These are phyloP conservation scores for Syzygium oleosum DNA, from an alignment of 345 rosid species.

Conservation along the genomic window DNA sequence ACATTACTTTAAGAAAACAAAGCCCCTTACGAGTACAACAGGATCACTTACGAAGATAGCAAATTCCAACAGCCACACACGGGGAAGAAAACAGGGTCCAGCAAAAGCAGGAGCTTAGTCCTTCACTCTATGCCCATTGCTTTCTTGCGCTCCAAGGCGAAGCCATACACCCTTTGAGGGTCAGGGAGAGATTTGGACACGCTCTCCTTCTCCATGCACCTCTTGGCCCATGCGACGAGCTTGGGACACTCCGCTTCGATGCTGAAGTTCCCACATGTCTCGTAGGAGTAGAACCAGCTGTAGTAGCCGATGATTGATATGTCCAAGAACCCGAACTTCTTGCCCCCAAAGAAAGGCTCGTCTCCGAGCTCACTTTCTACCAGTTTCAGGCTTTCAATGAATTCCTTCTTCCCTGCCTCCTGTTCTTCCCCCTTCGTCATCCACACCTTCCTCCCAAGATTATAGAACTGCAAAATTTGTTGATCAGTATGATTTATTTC, in stretches of 20 bases:
- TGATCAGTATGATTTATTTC: background rate
- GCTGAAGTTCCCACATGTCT: constrained; percentile 19
- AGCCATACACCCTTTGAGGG: constrained; percentile 5
- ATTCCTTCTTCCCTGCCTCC: constrained; percentile 15
- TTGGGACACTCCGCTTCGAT: constrained; percentile 23
- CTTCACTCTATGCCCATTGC: background rate
- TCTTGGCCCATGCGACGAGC: constrained; percentile 22
- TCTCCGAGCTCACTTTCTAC: constrained; percentile 23
- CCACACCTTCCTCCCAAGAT: background rate
- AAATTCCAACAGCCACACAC: background rate
- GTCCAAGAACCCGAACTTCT: constrained; percentile 17
- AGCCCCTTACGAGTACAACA: background rate
- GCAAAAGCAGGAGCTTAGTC: background rate
- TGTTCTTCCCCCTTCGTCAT: constrained; percentile 7
- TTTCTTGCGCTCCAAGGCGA: constrained; percentile 4
- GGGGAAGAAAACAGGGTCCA: background rate
- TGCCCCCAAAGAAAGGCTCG: constrained; percentile 19
- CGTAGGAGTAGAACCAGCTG: constrained; percentile 12
- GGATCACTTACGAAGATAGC: background rate
- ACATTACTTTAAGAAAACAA: background rate
- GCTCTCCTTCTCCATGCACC: constrained; percentile 23
- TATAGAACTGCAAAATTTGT: constrained; percentile 8
- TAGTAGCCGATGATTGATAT: constrained; percentile 6
- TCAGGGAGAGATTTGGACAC: constrained; percentile 17
- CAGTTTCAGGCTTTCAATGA: constrained; percentile 14